These are phyloP conservation scores for Fusarium begoniae DNA, from an alignment of 2,329 filamentous ascomycete species.

Conservation along the genomic window DNA sequence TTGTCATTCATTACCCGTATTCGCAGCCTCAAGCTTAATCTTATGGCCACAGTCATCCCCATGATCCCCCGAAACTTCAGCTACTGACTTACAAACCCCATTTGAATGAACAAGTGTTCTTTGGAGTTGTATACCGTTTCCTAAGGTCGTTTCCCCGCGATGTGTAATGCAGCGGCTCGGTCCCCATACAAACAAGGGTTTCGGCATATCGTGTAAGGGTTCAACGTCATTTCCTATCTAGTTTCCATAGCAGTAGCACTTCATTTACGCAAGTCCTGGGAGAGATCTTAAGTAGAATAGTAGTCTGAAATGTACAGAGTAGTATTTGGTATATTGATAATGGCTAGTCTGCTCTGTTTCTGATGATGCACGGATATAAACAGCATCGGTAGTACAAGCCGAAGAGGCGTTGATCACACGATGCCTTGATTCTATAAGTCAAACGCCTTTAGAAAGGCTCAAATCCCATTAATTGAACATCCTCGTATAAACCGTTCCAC, in stretches of 20 bases:
- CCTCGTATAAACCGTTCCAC: fast-evolving
- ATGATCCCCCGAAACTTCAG: too few relatives aligned
- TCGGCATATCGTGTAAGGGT: neutral
- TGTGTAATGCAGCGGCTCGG: fast-evolving
- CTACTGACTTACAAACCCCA: fast-evolving
- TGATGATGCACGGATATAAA: fast-evolving
- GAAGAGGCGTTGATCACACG: too few relatives aligned
- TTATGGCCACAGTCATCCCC: too few relatives aligned
- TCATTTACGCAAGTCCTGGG: fast-evolving
- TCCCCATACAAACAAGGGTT: neutral
- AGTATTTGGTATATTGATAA: fast-evolving
- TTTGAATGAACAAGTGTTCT: neutral
- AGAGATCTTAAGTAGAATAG: fast-evolving
- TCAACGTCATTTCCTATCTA: neutral
- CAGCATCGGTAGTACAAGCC: fast-evolving
- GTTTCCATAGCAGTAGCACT: neutral
- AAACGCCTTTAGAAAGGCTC: too few relatives aligned
- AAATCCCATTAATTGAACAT: fast-evolving
- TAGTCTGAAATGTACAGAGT: fast-evolving
- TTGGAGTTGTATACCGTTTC: neutral
- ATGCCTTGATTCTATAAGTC: neutral
- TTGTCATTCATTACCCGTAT: too few relatives aligned
- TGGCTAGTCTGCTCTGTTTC: too few relatives aligned
- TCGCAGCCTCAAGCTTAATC: too few relatives aligned
- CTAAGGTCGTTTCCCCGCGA: neutral